Percentiles rank a stretch among this genome's conserved stretches.
Conservation (phyloP, 768 basidiomycete species). For the Dacryopinax primogenitus region DNA sequence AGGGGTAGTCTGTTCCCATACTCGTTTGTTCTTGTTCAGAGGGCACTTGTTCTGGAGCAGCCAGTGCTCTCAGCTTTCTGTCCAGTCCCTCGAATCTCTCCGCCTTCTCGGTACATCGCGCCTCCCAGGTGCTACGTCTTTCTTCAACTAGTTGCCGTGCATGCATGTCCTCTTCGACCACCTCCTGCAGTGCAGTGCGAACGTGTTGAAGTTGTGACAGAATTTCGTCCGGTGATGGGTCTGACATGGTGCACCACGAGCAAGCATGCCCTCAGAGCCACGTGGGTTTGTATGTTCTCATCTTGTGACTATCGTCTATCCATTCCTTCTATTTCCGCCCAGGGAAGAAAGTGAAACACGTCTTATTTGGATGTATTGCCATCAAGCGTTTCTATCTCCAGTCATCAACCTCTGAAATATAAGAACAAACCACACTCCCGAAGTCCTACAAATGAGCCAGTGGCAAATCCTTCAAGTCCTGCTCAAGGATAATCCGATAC, state of each 20-base stretch:
- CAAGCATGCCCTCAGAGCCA: neutral
- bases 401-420: no score
- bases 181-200: neutral
- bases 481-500: slow-evolving; percentile 27
- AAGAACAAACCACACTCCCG: no score
- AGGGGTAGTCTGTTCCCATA: no score
- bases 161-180: neutral
- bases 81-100: neutral
- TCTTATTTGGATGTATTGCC: no score
- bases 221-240: neutral
- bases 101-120: neutral
- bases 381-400: no score
- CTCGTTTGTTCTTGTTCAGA: no score
- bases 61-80: neutral
- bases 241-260: neutral
- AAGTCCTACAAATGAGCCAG: no score
- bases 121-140: neutral
- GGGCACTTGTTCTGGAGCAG: neutral
- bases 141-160: neutral
- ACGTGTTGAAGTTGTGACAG: neutral
- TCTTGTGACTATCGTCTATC: no score
- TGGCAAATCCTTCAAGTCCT: neutral
- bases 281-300: no score
- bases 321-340: no score
- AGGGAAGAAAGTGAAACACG: no score